These are phyloP conservation scores for Auriscalpium orientale DNA, from an alignment of 768 basidiomycete species.

Conservation along the genomic window DNA sequence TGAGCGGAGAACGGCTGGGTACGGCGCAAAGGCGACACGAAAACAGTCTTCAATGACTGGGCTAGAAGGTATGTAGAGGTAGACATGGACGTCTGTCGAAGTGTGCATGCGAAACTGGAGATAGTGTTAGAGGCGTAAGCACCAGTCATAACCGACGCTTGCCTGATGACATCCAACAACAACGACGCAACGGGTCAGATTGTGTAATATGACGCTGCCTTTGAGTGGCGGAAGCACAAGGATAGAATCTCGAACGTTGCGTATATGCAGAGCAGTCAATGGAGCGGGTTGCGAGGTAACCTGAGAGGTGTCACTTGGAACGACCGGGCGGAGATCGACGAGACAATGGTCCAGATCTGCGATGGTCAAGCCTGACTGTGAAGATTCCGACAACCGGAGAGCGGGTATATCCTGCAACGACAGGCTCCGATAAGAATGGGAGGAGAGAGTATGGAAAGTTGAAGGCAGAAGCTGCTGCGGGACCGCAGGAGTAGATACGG, in stretches of 20 bases:
- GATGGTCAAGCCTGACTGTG: conserved; percentile 51
- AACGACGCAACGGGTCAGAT: conserved; percentile 54
- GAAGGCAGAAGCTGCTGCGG: neutral
- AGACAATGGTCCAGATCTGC: conserved; percentile 62
- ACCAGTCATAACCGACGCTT: conserved; percentile 2
- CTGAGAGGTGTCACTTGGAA: conserved; percentile 21
- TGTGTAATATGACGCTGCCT: conserved; percentile 70
- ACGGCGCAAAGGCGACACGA: conserved; percentile 53
- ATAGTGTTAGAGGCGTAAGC: neutral
- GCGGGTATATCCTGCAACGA: conserved; percentile 32
- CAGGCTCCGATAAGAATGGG: conserved; percentile 39
- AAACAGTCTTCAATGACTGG: conserved; percentile 78
- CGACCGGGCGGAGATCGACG: conserved; percentile 43
- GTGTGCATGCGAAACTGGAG: conserved; percentile 82
- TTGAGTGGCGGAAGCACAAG: conserved; percentile 56
- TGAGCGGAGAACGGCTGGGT: conserved; percentile 32
- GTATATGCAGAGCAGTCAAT: conserved; percentile 57
- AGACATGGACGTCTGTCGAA: conserved; percentile 55
- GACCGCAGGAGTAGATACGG: neutral
- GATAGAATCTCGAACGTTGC: conserved; percentile 50
- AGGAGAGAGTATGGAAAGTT: conserved; percentile 36
- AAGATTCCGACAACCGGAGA: conserved; percentile 19
- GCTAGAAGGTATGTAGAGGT: conserved; percentile 58
- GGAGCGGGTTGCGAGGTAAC: conserved; percentile 13
- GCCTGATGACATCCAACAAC: conserved; percentile 81